A percentile compares a stretch with the other conserved stretches of the same genome.
Evolutionary conservation across 2,329 filamentous ascomycete species (phyloP).

Genomic region (Beauveria sp.): DNA sequence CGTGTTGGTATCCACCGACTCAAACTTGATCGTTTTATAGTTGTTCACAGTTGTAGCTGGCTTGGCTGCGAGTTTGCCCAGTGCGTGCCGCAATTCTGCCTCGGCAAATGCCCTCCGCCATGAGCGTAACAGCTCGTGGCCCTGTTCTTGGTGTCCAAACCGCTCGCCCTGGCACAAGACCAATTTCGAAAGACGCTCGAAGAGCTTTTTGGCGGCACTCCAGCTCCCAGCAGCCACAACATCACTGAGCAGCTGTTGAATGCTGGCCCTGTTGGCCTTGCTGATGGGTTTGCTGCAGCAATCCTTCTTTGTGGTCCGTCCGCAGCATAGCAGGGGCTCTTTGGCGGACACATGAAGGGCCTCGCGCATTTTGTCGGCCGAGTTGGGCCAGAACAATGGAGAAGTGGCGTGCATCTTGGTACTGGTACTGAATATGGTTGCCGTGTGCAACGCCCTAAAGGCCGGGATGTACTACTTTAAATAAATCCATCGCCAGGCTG

Average conservation of each 20-base stretch:
- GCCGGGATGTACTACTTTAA: background rate
- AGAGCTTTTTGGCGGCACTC: slow-evolving; percentile 11
- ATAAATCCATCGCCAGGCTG: background rate
- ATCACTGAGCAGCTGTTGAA: background rate
- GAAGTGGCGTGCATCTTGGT: background rate
- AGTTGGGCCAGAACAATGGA: background rate
- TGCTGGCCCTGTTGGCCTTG: background rate
- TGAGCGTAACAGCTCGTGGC: background rate
- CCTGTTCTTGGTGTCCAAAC: slow-evolving; percentile 2
- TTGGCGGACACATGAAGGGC: background rate
- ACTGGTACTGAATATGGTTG: background rate
- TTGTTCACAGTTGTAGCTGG: background rate
- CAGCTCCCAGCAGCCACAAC: slow-evolving; percentile 12
- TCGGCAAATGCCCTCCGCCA: slow-evolving; percentile 15
- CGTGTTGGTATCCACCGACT: background rate
- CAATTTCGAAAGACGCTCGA: slow-evolving; percentile 14
- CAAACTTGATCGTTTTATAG: background rate
- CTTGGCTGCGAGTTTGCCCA: background rate
- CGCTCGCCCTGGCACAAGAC: slow-evolving; percentile 14
- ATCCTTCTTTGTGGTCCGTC: background rate
- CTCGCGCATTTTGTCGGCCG: background rate
- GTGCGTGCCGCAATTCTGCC: background rate
- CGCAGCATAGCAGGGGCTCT: background rate
- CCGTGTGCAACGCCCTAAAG: background rate
- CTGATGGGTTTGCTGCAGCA: background rate